Evolutionary conservation across 2,329 filamentous ascomycete species (phyloP), one percentile per base, ranked within the genome.

Genomic region (Phaeophleospora eucalypticola): DNA sequence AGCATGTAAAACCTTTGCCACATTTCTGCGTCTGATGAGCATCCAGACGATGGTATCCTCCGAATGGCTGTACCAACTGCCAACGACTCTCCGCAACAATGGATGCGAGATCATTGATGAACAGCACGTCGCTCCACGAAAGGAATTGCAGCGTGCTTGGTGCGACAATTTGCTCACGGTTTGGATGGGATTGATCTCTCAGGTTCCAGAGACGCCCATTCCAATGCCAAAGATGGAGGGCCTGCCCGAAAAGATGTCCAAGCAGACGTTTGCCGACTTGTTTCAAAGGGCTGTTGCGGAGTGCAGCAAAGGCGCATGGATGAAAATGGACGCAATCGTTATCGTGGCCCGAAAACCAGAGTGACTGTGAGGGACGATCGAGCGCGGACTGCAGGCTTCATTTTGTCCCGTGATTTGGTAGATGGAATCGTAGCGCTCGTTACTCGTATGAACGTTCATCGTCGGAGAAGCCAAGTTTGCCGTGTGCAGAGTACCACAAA

Each of bases 121-220:
- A 15, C 4, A 40, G 7, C 16, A 19, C n/a, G 4, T 21, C n/a
- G n/a, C n/a, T n/a, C n/a, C n/a, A n/a, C n/a, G n/a, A 18, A 33
- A 33, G 24, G 39, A 41, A 18, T n/a, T 41, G 4, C 39, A 41
- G 14, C 21, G 39, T 4, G 39, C 24, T 18, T 41, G 39, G 39
- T 41, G 39, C n/a, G 39, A 41, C 39, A 41, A 41, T 10, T 15
- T 18, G n/a, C 15, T 41, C 21, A 33, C 39, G 8, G 15, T 33
- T 9, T 41, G 21, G 21, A 12, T 9, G 2, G 16, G 21, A 12
- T n/a, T 17, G 24, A 33, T 29, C 16, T 4, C 14, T 12, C 4
- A 3, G 4, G 17, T 32, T 4, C 39, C 39, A 4, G 39, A 29
- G 17, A 15, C 4, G 24, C 18, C 12, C 6, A 15, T 41, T 4